Evolutionary conservation across 164 flowering plant genomes (phyloP), one percentile per base, ranked within the genome.

Genomic region (Warburgia ugandensis): DNA sequence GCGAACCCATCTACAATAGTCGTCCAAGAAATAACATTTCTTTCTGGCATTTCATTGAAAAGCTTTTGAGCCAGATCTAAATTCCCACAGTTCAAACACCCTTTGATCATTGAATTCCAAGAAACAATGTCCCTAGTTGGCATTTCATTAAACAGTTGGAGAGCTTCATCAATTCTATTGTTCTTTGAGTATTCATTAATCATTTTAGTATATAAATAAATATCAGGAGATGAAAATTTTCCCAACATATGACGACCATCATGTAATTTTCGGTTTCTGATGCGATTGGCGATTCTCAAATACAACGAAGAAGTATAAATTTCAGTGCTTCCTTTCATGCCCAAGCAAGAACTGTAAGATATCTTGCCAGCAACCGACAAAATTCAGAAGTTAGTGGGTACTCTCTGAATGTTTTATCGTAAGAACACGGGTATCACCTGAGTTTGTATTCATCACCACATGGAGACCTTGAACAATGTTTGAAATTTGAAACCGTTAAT

Each of bases 101-200:
- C 64, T n/a, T 52, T 29, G n/a, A 52, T 52, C 52, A 60, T 52
- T 23, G 64, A 26, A 30, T 60, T 60, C 57, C 58, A 60, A 45
- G 52, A 51, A 14, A 45, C 52, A 29, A 52, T 38, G 33, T 60
- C 58, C 9, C 58, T 44, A 25, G 14, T 8, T 4, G 64, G 58
- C 58, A 60, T 60, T 46, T 27, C 25, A 29, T 36, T 16, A 21
- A 60, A 60, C 16, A 60, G 6, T 29, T 46, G 32, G 6, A 44
- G 22, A 2, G 58, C 64, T 14, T 52, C 52, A 13, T 46, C 39
- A 3, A 60, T 19, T 6, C 41, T 29, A 19, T 11, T 14, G n/a
- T 9, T 21, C 22, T 46, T 35, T 0, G 37, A 45, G 10, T 43
- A 52, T 2, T 52, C 52, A 0, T 33, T 29, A 20, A 60, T 60